Evolutionary conservation across 106 monocot genomes (phyloP).

Genomic region (Ottelia alismoides): DNA sequence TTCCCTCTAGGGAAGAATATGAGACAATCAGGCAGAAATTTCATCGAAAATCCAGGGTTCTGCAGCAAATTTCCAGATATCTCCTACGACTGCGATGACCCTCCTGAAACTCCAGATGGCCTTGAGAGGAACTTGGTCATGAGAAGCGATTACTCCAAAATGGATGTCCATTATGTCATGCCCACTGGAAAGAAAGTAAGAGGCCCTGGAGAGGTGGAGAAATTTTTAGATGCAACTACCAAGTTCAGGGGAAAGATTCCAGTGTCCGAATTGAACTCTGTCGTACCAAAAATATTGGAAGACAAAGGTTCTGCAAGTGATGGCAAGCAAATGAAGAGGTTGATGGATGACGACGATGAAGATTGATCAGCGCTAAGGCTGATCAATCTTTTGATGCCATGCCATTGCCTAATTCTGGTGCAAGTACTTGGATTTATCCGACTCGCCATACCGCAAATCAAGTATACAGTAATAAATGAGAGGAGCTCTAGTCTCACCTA

Average conservation of each 20-base stretch:
- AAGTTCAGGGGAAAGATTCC: conserved; percentile 41
- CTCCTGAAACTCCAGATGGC: conserved; percentile 53
- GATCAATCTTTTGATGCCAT: too few relatives aligned
- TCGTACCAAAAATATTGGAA: conserved; percentile 41
- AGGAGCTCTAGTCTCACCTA: too few relatives aligned
- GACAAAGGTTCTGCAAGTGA: conserved; percentile 22
- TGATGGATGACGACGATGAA: too few relatives aligned
- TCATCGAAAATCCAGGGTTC: conserved; percentile 66
- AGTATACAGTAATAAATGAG: too few relatives aligned
- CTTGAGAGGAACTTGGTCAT: conserved; percentile 35
- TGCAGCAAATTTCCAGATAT: conserved; percentile 35
- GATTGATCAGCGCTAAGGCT: too few relatives aligned
- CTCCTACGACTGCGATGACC: conserved; percentile 72
- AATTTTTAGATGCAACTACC: conserved; percentile 54
- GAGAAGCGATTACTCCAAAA: conserved; percentile 61
- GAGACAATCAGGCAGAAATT: conserved; percentile 62
- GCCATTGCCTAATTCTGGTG: too few relatives aligned
- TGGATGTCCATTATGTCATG: conserved; percentile 66
- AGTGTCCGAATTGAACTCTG: conserved; percentile 31
- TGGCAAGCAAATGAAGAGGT: conserved; percentile 27
- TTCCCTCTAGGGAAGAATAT: conserved; percentile 65
- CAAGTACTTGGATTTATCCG: too few relatives aligned
- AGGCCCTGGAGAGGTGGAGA: conserved; percentile 45
- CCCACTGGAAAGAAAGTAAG: conserved; percentile 78
- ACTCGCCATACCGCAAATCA: too few relatives aligned